Base-by-base conservation (phyloP, 2,329 filamentous ascomycete genomes). In the Fusarium brachygibbosum region DNA sequence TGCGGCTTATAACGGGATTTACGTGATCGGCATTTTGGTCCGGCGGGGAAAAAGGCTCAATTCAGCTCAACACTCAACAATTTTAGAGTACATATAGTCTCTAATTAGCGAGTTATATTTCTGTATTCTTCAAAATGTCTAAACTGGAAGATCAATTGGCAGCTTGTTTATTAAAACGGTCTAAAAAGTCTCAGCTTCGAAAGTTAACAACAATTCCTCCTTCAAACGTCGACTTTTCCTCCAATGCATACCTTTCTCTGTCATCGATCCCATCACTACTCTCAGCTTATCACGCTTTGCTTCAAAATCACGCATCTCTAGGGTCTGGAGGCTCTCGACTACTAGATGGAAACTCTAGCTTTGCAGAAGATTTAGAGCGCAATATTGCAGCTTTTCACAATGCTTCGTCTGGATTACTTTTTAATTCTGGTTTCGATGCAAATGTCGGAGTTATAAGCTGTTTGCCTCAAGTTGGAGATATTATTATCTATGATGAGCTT, bases 161-260 rank as follows among this genome's bases (percentile, higher is more conserved):
- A 19, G 60, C 71, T 10, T 65, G 76, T 19, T 74, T 81, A 40
- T 58, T 66, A 28, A 71, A 72, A 14, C 77, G 79, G 11, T 66
- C 77, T 12, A 41, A 74, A 6, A 76, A 78, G 17, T 77, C 77
- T 13, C 80, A 78, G 53, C 77, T 85, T 10, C 82, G 85, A n/a
- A 76, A 75, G 8, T 75, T 87, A 19, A 85, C 79, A 1, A 76
- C 91, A 5, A 87, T 90, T 5, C 91, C 91, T 0, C 85, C 90
- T 2, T 88, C 85, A 21, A 91, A 88, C 23, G 87, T 90, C 49
- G 93, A 97, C 79, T 92, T 97, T 74, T 90, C 90, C 23, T 94
- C 93, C 75, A 91, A 94, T 77, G 88, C 87, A 57, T 91, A 96
- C 76, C 93, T 97, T 61, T 93, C 94, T 49, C 90, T 94, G 8